These are phyloP conservation scores for Eimeria necatrix DNA, from an alignment of 169 alveolate species.

Conservation along the genomic window DNA sequence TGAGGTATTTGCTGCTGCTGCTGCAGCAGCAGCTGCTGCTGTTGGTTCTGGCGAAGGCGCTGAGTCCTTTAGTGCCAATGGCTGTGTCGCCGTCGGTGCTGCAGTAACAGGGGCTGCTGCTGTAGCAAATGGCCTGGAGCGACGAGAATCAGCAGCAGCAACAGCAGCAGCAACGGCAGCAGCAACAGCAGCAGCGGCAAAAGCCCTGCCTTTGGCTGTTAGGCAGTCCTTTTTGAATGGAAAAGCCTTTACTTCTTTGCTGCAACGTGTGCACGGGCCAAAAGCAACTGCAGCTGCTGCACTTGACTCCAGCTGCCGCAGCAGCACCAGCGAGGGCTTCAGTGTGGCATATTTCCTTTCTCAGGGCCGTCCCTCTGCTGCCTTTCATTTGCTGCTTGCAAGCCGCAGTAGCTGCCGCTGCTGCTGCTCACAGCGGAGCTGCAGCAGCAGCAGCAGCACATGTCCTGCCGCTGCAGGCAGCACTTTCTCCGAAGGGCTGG, in stretches of 20 bases:
- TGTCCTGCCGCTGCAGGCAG: not conserved
- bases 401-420: conserved; percentile 54
- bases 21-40: conserved; percentile 17
- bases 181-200: not conserved
- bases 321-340: conserved; percentile 77
- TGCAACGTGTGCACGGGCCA: not conserved
- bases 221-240: not conserved
- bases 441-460: conserved; percentile 34
- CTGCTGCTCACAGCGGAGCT: not conserved
- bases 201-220: not conserved
- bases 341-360: conserved; percentile 83
- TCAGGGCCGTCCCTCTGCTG: conserved; percentile 69
- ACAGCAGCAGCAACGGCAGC: not conserved
- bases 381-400: conserved; percentile 17
- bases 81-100: conserved; percentile 20
- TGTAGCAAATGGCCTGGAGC: not conserved
- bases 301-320: not conserved
- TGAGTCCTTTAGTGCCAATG: not conserved
- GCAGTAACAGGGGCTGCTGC: not conserved
- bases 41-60: not conserved
- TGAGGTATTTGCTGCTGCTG: conserved; percentile 42
- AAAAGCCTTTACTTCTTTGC: not conserved
- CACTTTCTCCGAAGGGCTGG: conserved; percentile 12
- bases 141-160: conserved; percentile 4
- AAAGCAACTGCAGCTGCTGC: not conserved